phyloP scores from a whole-genome alignment of 306 rosid species.

The Quercus gilva region DNA sequence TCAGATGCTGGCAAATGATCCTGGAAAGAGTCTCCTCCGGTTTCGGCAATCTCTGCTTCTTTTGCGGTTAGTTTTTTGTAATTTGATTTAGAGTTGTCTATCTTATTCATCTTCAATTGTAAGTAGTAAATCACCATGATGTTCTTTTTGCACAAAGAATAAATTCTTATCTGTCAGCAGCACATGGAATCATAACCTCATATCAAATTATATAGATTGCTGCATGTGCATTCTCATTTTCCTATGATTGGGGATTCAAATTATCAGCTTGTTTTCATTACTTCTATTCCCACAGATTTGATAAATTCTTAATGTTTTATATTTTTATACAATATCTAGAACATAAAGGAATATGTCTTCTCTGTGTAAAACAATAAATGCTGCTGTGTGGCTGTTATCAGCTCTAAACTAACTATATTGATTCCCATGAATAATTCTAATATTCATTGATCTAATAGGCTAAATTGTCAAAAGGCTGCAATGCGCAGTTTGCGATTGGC shows the following conservation, averaged over 20 bases:
- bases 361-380: neutral
- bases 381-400: constrained; percentile 9
- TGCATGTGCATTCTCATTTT: neutral
- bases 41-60: constrained; percentile 84
- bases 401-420: neutral
- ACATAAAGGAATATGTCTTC: neutral
- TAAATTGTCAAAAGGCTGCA: constrained; percentile 86
- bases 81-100: neutral
- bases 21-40: constrained; percentile 57
- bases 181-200: neutral
- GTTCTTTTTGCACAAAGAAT: neutral
- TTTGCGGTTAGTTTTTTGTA: constrained; percentile 44
- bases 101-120: constrained; percentile 13
- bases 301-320: neutral
- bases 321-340: neutral
- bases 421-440: constrained; percentile 5
- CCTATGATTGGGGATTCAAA: neutral
- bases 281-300: neutral
- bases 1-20: constrained; percentile 71
- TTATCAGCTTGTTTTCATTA: neutral
- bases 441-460: constrained; percentile 35
- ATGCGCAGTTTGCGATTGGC: constrained; percentile 73
- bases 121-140: neutral
- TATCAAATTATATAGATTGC: neutral
- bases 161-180: neutral